phyloP scores from a whole-genome alignment of 2,329 filamentous ascomycete species.

The Ceratocystis harringtonii region DNA sequence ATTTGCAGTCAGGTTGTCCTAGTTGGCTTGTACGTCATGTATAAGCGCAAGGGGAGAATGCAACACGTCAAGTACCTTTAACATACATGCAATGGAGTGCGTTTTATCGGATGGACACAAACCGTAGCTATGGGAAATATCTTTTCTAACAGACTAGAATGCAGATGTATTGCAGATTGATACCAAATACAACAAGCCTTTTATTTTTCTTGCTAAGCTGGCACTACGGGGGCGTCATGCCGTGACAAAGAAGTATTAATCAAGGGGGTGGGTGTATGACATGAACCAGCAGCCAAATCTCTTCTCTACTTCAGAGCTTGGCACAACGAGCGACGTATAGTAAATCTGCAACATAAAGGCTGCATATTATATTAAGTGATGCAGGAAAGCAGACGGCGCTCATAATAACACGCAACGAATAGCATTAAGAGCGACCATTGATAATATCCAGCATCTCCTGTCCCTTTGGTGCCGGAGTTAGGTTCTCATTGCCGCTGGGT shows the following conservation, averaged over 20 bases:
- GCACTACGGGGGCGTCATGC: neutral
- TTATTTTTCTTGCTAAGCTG: neutral
- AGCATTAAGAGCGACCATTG: slow-evolving; percentile 24
- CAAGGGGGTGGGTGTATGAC: neutral
- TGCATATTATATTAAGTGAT: neutral
- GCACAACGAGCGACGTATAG: no score
- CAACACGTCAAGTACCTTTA: slow-evolving; percentile 88
- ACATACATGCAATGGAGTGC: slow-evolving; percentile 11
- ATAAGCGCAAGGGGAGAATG: slow-evolving; percentile 61
- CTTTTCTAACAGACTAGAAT: neutral
- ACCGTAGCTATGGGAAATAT: neutral
- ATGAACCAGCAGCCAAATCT: neutral
- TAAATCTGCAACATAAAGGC: neutral
- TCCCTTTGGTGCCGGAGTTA: slow-evolving; percentile 67
- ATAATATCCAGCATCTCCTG: slow-evolving; percentile 53
- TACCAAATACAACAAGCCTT: slow-evolving; percentile 1
- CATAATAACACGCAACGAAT: neutral
- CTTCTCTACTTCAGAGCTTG: no score
- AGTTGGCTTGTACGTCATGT: slow-evolving; percentile 53
- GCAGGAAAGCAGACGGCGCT: neutral
- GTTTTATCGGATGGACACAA: neutral
- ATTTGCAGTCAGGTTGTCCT: slow-evolving; percentile 61
- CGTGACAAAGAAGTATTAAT: neutral
- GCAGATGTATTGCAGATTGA: neutral
- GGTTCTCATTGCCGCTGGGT: slow-evolving; percentile 61